Evolutionary conservation across 2,329 filamentous ascomycete species (phyloP), one percentile per base, ranked within the genome.

Genomic region (Lachnellula occidentalis): DNA sequence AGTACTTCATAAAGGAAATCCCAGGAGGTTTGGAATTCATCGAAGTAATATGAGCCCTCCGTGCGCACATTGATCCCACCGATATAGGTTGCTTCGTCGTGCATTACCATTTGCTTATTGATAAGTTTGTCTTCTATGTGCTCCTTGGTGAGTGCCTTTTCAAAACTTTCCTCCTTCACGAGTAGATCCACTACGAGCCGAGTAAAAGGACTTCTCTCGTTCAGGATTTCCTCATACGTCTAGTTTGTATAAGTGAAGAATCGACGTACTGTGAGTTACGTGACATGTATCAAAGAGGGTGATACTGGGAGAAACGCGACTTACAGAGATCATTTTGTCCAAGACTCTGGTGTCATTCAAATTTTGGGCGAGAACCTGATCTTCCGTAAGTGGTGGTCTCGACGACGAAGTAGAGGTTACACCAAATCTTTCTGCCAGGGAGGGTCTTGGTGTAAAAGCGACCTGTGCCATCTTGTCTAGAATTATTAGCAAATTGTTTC

Each of bases 71-170:
- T 41, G 27, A 15, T 2, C 3, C 15, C 37, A 34, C 9, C 19
- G 37, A 37, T 52, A 39, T 42, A 43, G 19, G 15, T 43, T 22
- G 4, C 17, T 11, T 58, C 51, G 42, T 58, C 51, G 3, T 53
- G n/a, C 4, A 55, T 5, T 4, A 42, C 24, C 9, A 61, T 36
- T 48, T 63, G 59, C 37, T 63, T 60, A 11, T 50, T 50, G n/a
- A 60, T 42, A 11, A 61, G 54, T 45, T 51, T 61, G 41, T 58
- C 53, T 31, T 57, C 46, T 4, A 53, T 41, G 36, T 59, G 51
- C 17, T 57, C 51, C 2, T 31, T 21, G 2, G 43, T 12, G 1
- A 56, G 43, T 5, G 34, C 21, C 14, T 45, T 5, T 34, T 58
- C 56, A 11, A 58, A 51, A 3, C 12, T n/a, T 8, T 53, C 27